Conservation (phyloP, 345 rosid genomes). For the Diplotaxis tenuifolia region DNA sequence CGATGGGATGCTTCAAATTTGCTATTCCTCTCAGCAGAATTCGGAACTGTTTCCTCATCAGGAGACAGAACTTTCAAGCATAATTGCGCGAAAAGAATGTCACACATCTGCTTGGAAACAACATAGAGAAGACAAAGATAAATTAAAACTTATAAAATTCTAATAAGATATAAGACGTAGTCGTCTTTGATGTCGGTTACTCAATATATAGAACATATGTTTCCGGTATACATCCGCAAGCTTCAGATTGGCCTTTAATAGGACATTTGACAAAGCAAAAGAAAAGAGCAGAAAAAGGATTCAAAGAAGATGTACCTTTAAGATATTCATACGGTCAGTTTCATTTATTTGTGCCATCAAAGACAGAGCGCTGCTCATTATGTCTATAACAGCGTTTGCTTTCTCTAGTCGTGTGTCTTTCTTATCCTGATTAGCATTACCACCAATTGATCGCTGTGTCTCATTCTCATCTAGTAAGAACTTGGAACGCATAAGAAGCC, state of each 20-base stretch:
- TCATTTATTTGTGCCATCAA: conserved; percentile 84
- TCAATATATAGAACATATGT: background rate
- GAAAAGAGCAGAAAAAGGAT: background rate
- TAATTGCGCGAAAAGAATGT: conserved; percentile 90
- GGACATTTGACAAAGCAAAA: background rate
- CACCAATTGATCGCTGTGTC: conserved; percentile 51
- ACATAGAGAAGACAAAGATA: conserved; percentile 24
- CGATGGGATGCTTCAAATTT: conserved; percentile 41
- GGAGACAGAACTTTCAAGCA: conserved; percentile 83
- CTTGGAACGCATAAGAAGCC: conserved; percentile 96
- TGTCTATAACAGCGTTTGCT: conserved; percentile 90
- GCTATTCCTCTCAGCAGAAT: conserved; percentile 42
- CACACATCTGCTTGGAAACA: conserved; percentile 83
- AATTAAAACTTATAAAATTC: conserved; percentile 8
- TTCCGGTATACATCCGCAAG: conserved; percentile 6
- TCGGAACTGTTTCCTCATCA: conserved; percentile 45
- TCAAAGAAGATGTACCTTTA: conserved; percentile 61
- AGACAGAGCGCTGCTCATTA: conserved; percentile 89
- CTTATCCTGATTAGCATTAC: conserved; percentile 40
- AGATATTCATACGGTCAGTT: conserved; percentile 84
- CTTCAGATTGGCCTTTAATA: background rate
- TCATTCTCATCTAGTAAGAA: conserved; percentile 88
- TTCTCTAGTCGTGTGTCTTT: conserved; percentile 72
- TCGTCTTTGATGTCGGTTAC: background rate
- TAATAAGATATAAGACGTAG: conserved; percentile 6